Evolutionary conservation across 2,329 filamentous ascomycete genomes (phyloP), one percentile per base, ranked within the genome.

Genomic region (Clarireedia hainanense): DNA sequence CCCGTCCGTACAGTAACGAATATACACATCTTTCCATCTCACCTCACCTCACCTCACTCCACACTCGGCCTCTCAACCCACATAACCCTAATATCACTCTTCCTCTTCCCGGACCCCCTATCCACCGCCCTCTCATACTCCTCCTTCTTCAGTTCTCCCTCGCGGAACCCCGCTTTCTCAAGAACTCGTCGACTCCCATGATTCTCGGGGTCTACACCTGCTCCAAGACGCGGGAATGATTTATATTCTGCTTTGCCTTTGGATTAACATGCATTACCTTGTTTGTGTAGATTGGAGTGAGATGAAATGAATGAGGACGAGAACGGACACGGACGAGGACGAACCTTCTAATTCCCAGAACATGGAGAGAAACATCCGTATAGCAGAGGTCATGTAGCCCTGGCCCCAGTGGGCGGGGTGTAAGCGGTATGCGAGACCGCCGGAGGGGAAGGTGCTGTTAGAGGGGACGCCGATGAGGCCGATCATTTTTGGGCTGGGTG

Each of bases 121-220:
- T 56, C 4, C 20, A 30, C 36, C 20, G 36, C 47, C 15, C 47
- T n/a, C 20, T 55, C 47, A 43, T 56, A 51, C 5, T 47, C 40
- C 4, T 47, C 55, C 39, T 54, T 52, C 6, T 43, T 43, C 15
- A 57, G 45, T 24, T 60, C 47, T 1, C 51, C 57, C 26, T 60
- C 61, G 15, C 42, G 30, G 39, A 64, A 65, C 2, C 63, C 61
- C 6, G 50, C 45, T 48, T 63, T 64, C 47, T 57, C 27, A 9
- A 65, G 47, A 9, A 64, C 58, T 42, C 57, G 57, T 7, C 52
- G 46, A 49, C 62, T 66, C 14, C 59, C 55, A 6, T 46, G 12
- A 45, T 66, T 65, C 7, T 60, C 60, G 0, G 62, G 57, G 42
- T 62, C 63, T 2, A 50, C 52, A 15, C 48, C 49, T 10, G 52